Evolutionary conservation across 768 basidiomycete genomes (phyloP), one percentile per base, ranked within the genome.

Genomic region (Lentinus tigrinus): DNA sequence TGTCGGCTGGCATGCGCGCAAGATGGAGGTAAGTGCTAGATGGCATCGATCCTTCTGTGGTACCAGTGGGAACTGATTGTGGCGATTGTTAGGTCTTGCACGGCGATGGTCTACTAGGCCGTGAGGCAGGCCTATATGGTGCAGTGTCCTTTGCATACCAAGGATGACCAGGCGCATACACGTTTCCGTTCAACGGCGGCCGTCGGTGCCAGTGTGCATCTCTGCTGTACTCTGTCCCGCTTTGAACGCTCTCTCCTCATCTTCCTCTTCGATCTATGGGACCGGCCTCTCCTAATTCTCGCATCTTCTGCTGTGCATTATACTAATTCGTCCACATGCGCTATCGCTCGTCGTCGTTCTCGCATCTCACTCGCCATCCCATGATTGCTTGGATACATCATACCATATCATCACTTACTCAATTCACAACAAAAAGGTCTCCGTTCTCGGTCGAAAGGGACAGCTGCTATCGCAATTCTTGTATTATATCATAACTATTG

Each of bases 61-160:
- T 56, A 26, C 1, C 5, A 24, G 24, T 42, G n/a, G n/a, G 46
- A 28, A 24, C 56, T 61, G 28, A 58, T 46, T 31, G 19, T 27
- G 36, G 13, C 28, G 54, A 11, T 40, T 42, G 39, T 60, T 56
- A 91, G 89, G 79, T 98, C 23, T 72, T 99, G 57, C 88, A 91
- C 66, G 96, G 95, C 3, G 80, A 89, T 66, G 96, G 95, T 13
- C 85, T 98, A 85, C 75, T 95, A 11, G 95, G 94, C 4, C 84
- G 92, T 26, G 94, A 96, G 72, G 93, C 95, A 62, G 96, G 96
- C 3, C 72, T 99, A 53, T 97, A 95, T 60, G 94, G 95, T 19
- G 94, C 93, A 13, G 92, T 94, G 17, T 92, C 93, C 1, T 98
- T 95, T 71, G 95, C 95, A 9, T 95, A 95, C 73, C 93, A 93